Percentiles rank a stretch among this genome's conserved stretches.
These are phyloP conservation scores for Candida labiduridarum DNA, from an alignment of 1,139 yeast genomes.

Conservation along the genomic window DNA sequence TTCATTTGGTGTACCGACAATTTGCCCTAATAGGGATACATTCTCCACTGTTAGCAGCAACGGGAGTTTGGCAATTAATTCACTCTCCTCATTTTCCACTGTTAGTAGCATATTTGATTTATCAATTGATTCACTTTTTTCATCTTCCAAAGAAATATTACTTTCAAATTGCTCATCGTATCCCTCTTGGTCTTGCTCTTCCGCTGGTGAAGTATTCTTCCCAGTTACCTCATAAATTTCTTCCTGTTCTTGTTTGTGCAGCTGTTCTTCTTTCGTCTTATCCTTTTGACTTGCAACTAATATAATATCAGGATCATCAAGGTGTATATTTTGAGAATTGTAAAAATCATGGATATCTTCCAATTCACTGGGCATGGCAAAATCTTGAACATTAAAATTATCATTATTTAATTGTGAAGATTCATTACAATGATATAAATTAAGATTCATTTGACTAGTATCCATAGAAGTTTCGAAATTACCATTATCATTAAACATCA, in stretches of 20 bases:
- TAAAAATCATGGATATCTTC: constrained; percentile 7
- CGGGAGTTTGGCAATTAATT: constrained; percentile 9
- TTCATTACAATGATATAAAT: constrained; percentile 6
- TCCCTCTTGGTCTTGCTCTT: constrained; percentile 1
- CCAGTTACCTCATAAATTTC: background rate
- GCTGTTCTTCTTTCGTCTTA: constrained; percentile 2
- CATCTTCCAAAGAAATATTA: constrained; percentile 9
- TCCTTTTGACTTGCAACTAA: background rate
- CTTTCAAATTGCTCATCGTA: constrained; percentile 11
- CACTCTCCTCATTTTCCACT: constrained; percentile 7
- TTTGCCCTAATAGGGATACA: background rate
- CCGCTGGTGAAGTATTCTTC: background rate
- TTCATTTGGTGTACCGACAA: constrained; percentile 4
- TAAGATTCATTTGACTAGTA: background rate
- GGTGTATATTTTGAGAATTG: constrained; percentile 9
- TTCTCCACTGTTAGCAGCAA: constrained; percentile 5
- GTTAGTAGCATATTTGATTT: constrained; percentile 8
- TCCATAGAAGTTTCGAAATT: constrained; percentile 14
- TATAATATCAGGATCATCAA: constrained; percentile 10
- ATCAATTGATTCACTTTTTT: constrained; percentile 11
- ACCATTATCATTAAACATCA: constrained; percentile 12
- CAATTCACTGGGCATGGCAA: constrained; percentile 8
- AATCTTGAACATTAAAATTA: constrained; percentile 15
- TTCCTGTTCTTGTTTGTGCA: background rate
- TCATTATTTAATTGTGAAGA: constrained; percentile 12